Conservation (phyloP, 352 stramenopile genomes). For the Thalassiosira hispida region DNA sequence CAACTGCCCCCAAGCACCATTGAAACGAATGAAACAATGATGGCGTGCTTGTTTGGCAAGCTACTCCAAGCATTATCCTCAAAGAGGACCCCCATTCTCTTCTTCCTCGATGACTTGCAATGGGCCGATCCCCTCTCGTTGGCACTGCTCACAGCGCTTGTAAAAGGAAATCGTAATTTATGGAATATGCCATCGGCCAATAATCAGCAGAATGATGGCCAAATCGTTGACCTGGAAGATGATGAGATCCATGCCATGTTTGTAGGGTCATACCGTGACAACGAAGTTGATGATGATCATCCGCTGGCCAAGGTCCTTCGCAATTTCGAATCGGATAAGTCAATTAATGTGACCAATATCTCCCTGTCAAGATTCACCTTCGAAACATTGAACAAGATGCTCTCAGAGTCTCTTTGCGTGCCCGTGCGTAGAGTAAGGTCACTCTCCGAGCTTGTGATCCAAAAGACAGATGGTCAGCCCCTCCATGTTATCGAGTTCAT, state of each 20-base stretch:
- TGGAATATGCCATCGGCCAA: not conserved
- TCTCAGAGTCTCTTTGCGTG: conserved; percentile 41
- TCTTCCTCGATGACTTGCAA: conserved; percentile 57
- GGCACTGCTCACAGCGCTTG: conserved; percentile 10
- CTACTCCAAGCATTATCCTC: conserved; percentile 13
- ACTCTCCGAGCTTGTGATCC: conserved; percentile 35
- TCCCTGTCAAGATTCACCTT: conserved; percentile 15
- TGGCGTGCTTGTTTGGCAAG: conserved; percentile 5
- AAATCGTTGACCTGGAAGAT: not conserved
- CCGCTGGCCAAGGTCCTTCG: conserved; percentile 13
- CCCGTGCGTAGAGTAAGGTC: conserved; percentile 23
- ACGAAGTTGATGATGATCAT: conserved; percentile 40
- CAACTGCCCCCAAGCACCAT: not conserved
- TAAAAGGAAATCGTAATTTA: not conserved
- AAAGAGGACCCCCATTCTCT: conserved; percentile 9
- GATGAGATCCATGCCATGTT: conserved; percentile 27
- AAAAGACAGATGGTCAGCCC: conserved; percentile 38
- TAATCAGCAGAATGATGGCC: not conserved
- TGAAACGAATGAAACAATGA: conserved; percentile 1
- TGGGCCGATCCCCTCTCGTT: conserved; percentile 45
- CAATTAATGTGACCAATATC: conserved; percentile 28
- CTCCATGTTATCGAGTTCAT: conserved; percentile 49
- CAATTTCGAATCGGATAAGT: conserved; percentile 11
- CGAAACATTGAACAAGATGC: conserved; percentile 27
- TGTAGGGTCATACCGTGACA: conserved; percentile 36